Conservation (phyloP, 805 yeast genomes). For the Myxozyma kluyveri region DNA sequence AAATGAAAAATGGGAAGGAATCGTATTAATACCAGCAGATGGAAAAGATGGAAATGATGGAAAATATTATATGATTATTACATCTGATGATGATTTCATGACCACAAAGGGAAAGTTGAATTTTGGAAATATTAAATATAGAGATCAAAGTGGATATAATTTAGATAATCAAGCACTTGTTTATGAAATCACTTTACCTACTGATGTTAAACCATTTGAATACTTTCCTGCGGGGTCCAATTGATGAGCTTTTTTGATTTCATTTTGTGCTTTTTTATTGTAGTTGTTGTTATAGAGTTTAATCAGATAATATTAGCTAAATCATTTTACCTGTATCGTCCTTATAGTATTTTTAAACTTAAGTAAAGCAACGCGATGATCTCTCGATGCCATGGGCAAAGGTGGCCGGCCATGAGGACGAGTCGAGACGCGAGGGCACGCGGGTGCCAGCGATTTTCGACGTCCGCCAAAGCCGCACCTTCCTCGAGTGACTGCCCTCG, state of each 20-base stretch:
- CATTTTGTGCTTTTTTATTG: too few species aligned
- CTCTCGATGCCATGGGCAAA: too few species aligned
- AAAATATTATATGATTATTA: conserved; percentile 11
- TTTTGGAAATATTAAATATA: conserved; percentile 18
- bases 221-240: conserved; percentile 15
- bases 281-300: too few species aligned
- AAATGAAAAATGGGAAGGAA: conserved; percentile 30
- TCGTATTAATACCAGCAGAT: conserved; percentile 20
- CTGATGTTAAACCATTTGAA: conserved; percentile 10
- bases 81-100: conserved; percentile 26
- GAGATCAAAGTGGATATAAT: conserved; percentile 17
- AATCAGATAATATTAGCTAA: too few species aligned
- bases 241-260: neutral
- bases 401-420: too few species aligned
- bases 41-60: conserved; percentile 26
- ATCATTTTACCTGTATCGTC: too few species aligned
- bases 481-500: too few species aligned
- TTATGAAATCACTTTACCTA: conserved; percentile 18
- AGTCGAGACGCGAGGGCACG: too few species aligned
- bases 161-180: conserved; percentile 26
- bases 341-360: too few species aligned
- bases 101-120: conserved; percentile 21
- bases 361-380: too few species aligned
- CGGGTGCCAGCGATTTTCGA: too few species aligned
- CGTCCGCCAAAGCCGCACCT: too few species aligned